Evolutionary conservation across 306 rosid species (phyloP), one percentile per base, ranked within the genome.

Genomic region (Cyamopsis tetragonoloba): DNA sequence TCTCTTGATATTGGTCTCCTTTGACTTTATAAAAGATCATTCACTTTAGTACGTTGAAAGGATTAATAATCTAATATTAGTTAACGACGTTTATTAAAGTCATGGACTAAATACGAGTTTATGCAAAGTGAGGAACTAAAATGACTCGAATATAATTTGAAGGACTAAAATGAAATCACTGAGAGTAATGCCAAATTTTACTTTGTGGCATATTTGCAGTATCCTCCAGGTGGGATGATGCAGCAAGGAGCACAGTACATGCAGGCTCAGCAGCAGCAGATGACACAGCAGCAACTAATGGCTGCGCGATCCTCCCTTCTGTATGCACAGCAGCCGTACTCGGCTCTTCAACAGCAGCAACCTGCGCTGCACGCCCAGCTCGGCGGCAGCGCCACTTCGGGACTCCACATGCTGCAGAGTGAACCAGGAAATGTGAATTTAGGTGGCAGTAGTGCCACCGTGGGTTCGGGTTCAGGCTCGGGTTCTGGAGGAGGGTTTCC

Each of bases 191-290:
- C 13, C 14, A 0, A 38, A 38, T 38, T 57, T 13, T 2, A 31
- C n/a, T n/a, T n/a, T n/a, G n/a, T n/a, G n/a, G n/a, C n/a, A n/a
- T n/a, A n/a, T n/a, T n/a, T 69, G 69, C 85, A 93, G 99, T 93
- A 88, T 60, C 79, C 96, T 46, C 28, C 85, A 0, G 66, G 91
- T 58, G 89, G 97, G 41, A 74, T 87, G 3, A 83, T 93, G 90
- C 97, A 87, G 66, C 86, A 87, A 13, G 98, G 95, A 84, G 87
- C 79, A 3, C 96, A 88, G 59, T 93, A 93, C 88, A 77, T 88
- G 91, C 99, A 90, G 81, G 91, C 83, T 44, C 96, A 85, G 23
- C 91, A 86, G 8, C 98, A 85, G 71, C 97, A 86, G 78, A 88
- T 93, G 91, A 76, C 95, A 2, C 97, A 76, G 0, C 99, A 93